Base-by-base conservation (phyloP, 2,329 filamentous ascomycete genomes). In the Monosporascus sp. region DNA sequence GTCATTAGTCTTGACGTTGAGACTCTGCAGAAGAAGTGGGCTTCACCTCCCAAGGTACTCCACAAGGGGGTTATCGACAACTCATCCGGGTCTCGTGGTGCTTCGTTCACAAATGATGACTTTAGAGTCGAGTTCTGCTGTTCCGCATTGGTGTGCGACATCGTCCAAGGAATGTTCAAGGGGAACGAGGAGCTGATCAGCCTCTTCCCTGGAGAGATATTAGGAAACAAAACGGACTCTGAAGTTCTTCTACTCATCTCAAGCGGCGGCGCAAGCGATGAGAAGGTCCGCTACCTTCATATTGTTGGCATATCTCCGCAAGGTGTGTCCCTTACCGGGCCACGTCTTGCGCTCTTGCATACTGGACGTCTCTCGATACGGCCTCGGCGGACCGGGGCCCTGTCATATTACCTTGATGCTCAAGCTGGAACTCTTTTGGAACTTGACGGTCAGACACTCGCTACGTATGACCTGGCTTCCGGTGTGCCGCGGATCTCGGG, bases 381-480 rank as follows among this genome's bases (percentile, higher is more conserved):
- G 61, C 15, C 58, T 53, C 37, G 41, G 2, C 48, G 40, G 14
- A n/a, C 52, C 37, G 48, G 37, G 28, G 9, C 58, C 18, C 58
- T 66, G 4, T 63, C 59, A 8, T 86, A 81, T 61, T 77, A 79
- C 31, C 70, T 90, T 2, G 83, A 91, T 58, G 71, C 83, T 24
- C 78, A 80, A 20, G 81, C 82, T 3, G 88, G 87, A 14, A 77
- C 78, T 40, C 70, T 92, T 3, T 77, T 88, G 55, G 78, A 86
- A 62, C 74, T 89, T 2, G 66, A 73, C 15, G 71, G 75, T 22
- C 78, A 77, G 11, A 70, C 66, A 1, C 72, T 92, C 18, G 76
- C 74, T 26, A 80, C 84, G 3, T 89, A 85, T 65, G 83, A 89
- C 56, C 70, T 91, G 37, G 81, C 79, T 17, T 76, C 78, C 15